These are phyloP conservation scores for Xylariaceae sp. DNA, from an alignment of 2,329 filamentous ascomycete genomes.

Conservation along the genomic window DNA sequence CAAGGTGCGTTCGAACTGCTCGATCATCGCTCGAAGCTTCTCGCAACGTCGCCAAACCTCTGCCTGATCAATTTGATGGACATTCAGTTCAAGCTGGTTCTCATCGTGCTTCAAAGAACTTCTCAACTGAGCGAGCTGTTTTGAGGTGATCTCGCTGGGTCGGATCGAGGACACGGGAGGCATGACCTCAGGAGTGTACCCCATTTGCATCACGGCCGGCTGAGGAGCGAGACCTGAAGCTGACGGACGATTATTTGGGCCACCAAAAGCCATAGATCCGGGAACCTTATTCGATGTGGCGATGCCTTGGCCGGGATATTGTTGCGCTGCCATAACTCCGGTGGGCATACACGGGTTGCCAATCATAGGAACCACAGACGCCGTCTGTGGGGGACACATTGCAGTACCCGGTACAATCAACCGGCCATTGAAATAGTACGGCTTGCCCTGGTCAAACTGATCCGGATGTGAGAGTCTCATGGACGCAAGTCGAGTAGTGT, in stretches of 20 bases:
- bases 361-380: conserved; percentile 21
- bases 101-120: conserved; percentile 51
- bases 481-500: conserved; percentile 31
- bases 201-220: conserved; percentile 12
- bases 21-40: conserved; percentile 42
- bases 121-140: conserved; percentile 50
- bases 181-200: not conserved
- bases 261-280: not conserved
- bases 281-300: conserved; percentile 10
- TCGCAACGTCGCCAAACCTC: conserved; percentile 28
- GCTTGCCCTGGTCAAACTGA: conserved; percentile 42
- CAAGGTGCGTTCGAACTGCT: conserved; percentile 48
- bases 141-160: conserved; percentile 55
- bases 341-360: conserved; percentile 22
- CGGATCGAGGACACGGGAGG: conserved; percentile 55
- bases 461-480: conserved; percentile 39
- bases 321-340: conserved; percentile 18
- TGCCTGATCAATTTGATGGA: conserved; percentile 53
- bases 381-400: conserved; percentile 13
- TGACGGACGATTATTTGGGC: conserved; percentile 7
- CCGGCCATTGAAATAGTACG: conserved; percentile 43
- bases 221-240: conserved; percentile 3
- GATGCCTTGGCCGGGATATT: conserved; percentile 18
- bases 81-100: conserved; percentile 56
- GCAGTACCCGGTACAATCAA: conserved; percentile 36